phyloP scores from a whole-genome alignment of 352 stramenopile genomes.

The Phytophthora aleatoria region DNA sequence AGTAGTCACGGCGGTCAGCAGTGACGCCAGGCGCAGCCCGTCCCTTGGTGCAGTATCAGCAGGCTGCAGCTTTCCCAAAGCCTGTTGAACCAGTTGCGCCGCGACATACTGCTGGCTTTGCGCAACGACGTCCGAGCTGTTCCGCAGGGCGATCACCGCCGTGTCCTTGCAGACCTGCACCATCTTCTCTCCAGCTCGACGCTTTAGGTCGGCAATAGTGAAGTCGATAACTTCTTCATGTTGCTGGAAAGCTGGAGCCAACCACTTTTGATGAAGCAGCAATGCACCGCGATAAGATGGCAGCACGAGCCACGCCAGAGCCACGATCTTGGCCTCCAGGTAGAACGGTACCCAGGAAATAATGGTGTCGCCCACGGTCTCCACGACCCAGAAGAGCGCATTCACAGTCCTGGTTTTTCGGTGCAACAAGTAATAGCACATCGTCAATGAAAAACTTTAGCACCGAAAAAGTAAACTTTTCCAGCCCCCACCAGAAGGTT shows the following conservation, averaged over 20 bases:
- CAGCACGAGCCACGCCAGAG: slow-evolving; percentile 74
- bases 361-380: slow-evolving; percentile 63
- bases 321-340: slow-evolving; percentile 70
- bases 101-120: slow-evolving; percentile 74
- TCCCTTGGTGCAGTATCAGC: slow-evolving; percentile 6
- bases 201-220: slow-evolving; percentile 61
- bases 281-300: slow-evolving; percentile 56
- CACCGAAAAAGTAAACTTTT: background rate
- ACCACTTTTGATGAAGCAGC: slow-evolving; percentile 57
- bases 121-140: slow-evolving; percentile 59
- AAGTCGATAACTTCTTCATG: slow-evolving; percentile 68
- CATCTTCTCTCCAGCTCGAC: slow-evolving; percentile 67
- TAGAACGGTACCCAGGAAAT: slow-evolving; percentile 76
- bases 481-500: slow-evolving; percentile 54
- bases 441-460: slow-evolving; percentile 9
- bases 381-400: slow-evolving; percentile 58
- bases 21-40: slow-evolving; percentile 18
- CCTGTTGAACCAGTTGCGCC: slow-evolving; percentile 70
- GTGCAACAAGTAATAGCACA: slow-evolving; percentile 8
- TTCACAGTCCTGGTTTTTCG: slow-evolving; percentile 50
- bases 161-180: slow-evolving; percentile 72
- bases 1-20: slow-evolving; percentile 19
- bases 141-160: slow-evolving; percentile 57
- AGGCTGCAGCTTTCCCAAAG: slow-evolving; percentile 39
- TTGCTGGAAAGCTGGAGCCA: slow-evolving; percentile 71